Evolutionary conservation across 305 asterid genomes (phyloP), one percentile per base, ranked within the genome.

Genomic region (Fraxinus angustifolia): DNA sequence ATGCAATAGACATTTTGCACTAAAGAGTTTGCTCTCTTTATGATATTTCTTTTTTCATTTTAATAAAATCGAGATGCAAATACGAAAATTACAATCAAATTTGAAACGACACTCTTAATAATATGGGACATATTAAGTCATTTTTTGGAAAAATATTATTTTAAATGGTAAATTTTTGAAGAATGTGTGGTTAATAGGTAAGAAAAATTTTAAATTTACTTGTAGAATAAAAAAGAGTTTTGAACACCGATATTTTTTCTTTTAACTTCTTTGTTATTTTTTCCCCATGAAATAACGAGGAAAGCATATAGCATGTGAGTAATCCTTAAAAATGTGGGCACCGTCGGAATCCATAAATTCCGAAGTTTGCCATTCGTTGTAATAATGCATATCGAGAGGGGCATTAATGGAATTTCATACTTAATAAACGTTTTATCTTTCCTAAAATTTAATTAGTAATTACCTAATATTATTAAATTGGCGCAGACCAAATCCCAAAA

Each of bases 401-500:
- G 79, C 65, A 72, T 80, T 56, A 1, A 53, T 80, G 86, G 84
- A 50, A 82, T 73, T 79, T 58, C 14, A 0, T 0, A 70, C 42
- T 81, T 71, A 80, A 60, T 65, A 4, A 73, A 58, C 78, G 6
- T 68, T 40, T 60, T 73, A 73, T 74, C 30, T 70, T 11, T 16
- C 6, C 12, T 68, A 6, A 70, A 78, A 76, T 33, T 33, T 70
- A 70, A 70, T 70, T 70, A 77, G 8, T 56, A 17, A 62, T 77
- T 30, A 21, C 34, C 17, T 77, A 30, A 70, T 30, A 70, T 82
- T 42, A 82, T 82, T 76, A 17, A 30, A 30, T 34, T 70, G 21
- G 23, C 6, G 58, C 82, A 16, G 84, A 68, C 83, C 83, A 83
- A 79, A 34, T 56, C 77, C 85, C 83, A 19, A 75, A 83, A 73